Percentiles rank a stretch among this genome's conserved stretches.
Evolutionary conservation across 2,329 filamentous ascomycete genomes (phyloP).

Genomic region (Aspergillus quadricinctus): DNA sequence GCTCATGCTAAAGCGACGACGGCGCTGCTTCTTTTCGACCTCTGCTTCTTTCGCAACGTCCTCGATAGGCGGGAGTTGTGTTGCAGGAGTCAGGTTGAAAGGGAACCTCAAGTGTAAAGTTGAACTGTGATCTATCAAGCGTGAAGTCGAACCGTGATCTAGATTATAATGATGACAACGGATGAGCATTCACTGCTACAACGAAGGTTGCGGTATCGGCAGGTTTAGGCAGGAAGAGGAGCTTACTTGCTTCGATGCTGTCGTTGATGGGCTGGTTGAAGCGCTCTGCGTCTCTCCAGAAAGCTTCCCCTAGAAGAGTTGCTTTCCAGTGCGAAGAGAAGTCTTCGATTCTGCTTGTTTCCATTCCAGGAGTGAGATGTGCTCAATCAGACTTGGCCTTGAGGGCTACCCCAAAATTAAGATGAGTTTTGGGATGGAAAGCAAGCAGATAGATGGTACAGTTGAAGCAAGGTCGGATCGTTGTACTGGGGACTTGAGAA

Average conservation of each 20-base stretch:
- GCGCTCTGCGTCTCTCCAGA: slow-evolving; percentile 25
- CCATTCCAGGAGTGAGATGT: slow-evolving; percentile 7
- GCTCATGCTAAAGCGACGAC: slow-evolving; percentile 27
- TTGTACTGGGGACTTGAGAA: not conserved
- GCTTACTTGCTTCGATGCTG: slow-evolving; percentile 14
- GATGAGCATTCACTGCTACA: not conserved
- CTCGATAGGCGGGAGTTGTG: slow-evolving; percentile 1
- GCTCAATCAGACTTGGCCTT: not conserved
- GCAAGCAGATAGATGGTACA: too few species aligned
- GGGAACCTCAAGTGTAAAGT: slow-evolving; percentile 22
- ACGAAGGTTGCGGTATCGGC: not conserved
- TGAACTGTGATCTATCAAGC: slow-evolving; percentile 13
- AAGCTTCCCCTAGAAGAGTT: slow-evolving; percentile 23
- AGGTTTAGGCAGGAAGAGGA: not conserved
- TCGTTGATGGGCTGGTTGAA: slow-evolving; percentile 14
- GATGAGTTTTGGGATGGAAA: not conserved
- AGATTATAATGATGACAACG: not conserved
- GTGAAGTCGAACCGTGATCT: slow-evolving; percentile 17
- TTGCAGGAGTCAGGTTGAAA: slow-evolving; percentile 19
- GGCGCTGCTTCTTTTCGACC: slow-evolving; percentile 6
- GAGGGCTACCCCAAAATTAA: not conserved
- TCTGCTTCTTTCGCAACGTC: not conserved
- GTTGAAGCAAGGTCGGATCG: not conserved
- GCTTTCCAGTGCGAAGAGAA: slow-evolving; percentile 20
- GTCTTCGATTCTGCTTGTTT: slow-evolving; percentile 10